Conservation (phyloP, 805 yeast species). For the Metschnikowia kofuensis region DNA sequence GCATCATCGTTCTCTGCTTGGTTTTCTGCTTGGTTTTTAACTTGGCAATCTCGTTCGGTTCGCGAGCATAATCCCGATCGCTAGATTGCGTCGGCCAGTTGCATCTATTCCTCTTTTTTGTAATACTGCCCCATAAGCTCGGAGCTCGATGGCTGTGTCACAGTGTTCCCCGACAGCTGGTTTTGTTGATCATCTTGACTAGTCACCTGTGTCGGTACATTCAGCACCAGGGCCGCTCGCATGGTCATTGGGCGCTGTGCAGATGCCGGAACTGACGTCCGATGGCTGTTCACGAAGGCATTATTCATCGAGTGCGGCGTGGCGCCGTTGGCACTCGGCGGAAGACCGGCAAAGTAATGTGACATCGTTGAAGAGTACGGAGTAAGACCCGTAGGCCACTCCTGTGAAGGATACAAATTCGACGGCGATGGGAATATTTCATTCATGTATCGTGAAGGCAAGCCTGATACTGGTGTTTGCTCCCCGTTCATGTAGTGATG, state of each 20-base stretch:
- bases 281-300: conserved; percentile 6
- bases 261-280: conserved; percentile 13
- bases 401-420: conserved; percentile 60
- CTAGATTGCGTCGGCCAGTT: too few relatives aligned
- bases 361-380: conserved; percentile 34
- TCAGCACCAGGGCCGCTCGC: conserved; percentile 8
- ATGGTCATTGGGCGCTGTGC: conserved; percentile 6
- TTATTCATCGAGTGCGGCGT: conserved; percentile 17
- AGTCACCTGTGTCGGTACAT: not conserved
- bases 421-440: conserved; percentile 81
- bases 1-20: too few relatives aligned
- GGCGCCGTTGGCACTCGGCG: conserved; percentile 23
- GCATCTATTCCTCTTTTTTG: conserved; percentile 1
- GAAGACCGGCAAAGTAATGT: conserved; percentile 37
- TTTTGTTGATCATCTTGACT: not conserved
- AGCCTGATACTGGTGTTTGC: conserved; percentile 67
- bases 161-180: conserved; percentile 1
- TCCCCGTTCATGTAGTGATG: conserved; percentile 39
- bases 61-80: too few relatives aligned
- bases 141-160: conserved; percentile 4
- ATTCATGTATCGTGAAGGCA: conserved; percentile 68
- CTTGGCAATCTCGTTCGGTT: too few relatives aligned
- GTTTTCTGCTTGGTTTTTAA: too few relatives aligned
- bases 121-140: conserved; percentile 5
- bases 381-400: conserved; percentile 42